These are phyloP conservation scores for Trypanosomatidae sp. DNA, from an alignment of 208 protist genomes.

Conservation along the genomic window DNA sequence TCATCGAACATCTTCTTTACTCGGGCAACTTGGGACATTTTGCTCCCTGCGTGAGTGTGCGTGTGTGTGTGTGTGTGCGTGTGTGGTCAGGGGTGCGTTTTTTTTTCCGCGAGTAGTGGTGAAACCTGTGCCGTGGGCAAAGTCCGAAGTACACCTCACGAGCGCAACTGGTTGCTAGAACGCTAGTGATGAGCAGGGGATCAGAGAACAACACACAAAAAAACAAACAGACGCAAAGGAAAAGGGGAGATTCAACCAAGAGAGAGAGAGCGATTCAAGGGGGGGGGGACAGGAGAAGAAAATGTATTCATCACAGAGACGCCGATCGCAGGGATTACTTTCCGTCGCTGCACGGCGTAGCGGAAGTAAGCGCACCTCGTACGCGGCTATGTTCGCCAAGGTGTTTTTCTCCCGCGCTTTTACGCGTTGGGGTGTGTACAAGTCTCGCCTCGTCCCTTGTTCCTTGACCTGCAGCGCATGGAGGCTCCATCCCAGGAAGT, in stretches of 20 bases:
- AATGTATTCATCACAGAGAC: not conserved
- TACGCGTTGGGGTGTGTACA: not conserved
- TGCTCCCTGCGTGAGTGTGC: not conserved
- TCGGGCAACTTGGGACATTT: conserved; percentile 16
- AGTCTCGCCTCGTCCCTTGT: not conserved
- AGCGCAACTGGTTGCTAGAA: not conserved
- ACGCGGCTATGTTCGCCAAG: no score
- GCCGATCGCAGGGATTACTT: not conserved
- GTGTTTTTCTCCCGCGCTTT: not conserved
- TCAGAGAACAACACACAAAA: not conserved
- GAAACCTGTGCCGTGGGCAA: no score
- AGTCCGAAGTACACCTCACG: not conserved
- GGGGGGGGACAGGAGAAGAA: not conserved
- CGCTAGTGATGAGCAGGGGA: not conserved
- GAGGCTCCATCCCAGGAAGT: not conserved
- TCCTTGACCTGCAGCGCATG: not conserved
- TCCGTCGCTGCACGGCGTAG: not conserved
- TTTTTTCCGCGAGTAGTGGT: no score
- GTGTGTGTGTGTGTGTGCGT: not conserved
- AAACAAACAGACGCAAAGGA: not conserved
- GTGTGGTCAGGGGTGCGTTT: not conserved
- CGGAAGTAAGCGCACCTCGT: not conserved
- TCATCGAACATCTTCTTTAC: conserved; percentile 56
- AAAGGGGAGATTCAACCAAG: not conserved
- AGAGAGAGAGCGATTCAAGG: not conserved